These are phyloP conservation scores for Quercus phellos DNA, from an alignment of 331 rosid genomes.

Conservation along the genomic window DNA sequence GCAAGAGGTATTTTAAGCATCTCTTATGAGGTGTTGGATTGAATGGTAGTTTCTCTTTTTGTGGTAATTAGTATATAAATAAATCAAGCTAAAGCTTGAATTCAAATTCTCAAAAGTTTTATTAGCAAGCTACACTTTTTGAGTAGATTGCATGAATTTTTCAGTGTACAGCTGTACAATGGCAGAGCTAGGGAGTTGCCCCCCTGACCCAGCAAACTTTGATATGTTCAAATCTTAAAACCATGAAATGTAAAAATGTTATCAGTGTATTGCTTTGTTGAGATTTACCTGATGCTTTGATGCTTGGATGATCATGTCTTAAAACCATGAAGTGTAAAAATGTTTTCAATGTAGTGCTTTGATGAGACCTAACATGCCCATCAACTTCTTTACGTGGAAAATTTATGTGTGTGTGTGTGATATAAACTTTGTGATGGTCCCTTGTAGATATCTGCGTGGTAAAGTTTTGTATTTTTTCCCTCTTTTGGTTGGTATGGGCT, in stretches of 20 bases:
- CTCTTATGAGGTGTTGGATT: not conserved
- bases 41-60: not conserved
- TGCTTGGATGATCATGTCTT: too few species aligned
- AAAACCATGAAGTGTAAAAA: too few species aligned
- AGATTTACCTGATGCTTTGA: too few species aligned
- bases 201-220: too few species aligned
- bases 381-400: too few species aligned
- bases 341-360: too few species aligned
- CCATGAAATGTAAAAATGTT: too few species aligned
- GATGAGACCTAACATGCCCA: too few species aligned
- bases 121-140: not conserved
- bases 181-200: too few species aligned
- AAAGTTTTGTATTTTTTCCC: not conserved
- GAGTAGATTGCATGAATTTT: not conserved
- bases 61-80: not conserved
- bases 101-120: not conserved
- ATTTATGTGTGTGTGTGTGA: too few species aligned
- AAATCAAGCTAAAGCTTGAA: not conserved
- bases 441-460: conserved; percentile 3
- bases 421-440: not conserved
- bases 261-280: too few species aligned
- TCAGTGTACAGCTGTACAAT: not conserved
- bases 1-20: conserved; percentile 58
- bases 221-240: too few species aligned
- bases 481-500: not conserved